Conservation (phyloP, 306 rosid species). For the Acmispon strigosus region DNA sequence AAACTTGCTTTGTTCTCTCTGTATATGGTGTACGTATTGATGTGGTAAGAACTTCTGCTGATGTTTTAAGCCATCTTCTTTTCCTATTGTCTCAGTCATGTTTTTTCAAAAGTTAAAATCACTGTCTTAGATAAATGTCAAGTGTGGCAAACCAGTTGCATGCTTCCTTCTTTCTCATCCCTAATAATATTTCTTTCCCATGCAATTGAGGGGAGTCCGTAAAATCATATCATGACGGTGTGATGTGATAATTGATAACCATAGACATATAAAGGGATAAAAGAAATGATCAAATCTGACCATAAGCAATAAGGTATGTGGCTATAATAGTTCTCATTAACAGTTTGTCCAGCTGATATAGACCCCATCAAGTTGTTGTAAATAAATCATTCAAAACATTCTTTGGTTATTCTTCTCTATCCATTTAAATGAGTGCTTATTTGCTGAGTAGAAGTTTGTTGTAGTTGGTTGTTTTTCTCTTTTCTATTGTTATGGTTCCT, state of each 20-base stretch:
- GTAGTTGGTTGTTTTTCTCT: not conserved
- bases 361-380: not conserved
- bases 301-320: not conserved
- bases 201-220: not conserved
- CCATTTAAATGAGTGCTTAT: not conserved
- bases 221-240: not conserved
- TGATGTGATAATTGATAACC: conserved; percentile 1
- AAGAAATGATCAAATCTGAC: not conserved
- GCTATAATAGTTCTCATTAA: not conserved
- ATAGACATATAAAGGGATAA: not conserved
- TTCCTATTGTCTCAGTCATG: not conserved
- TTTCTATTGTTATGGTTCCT: conserved; percentile 10
- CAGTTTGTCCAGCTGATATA: not conserved
- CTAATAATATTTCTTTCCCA: not conserved
- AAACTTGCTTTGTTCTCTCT: conserved; percentile 65
- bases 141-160: not conserved
- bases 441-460: not conserved
- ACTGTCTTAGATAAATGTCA: not conserved
- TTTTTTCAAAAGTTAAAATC: not conserved
- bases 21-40: conserved; percentile 69
- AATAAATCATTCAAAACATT: not conserved
- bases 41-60: conserved; percentile 47
- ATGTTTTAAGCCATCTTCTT: not conserved
- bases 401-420: not conserved
- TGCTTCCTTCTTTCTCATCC: conserved; percentile 11